Base-by-base conservation (phyloP, 306 rosid species). In the Dalbergia oliveri region DNA sequence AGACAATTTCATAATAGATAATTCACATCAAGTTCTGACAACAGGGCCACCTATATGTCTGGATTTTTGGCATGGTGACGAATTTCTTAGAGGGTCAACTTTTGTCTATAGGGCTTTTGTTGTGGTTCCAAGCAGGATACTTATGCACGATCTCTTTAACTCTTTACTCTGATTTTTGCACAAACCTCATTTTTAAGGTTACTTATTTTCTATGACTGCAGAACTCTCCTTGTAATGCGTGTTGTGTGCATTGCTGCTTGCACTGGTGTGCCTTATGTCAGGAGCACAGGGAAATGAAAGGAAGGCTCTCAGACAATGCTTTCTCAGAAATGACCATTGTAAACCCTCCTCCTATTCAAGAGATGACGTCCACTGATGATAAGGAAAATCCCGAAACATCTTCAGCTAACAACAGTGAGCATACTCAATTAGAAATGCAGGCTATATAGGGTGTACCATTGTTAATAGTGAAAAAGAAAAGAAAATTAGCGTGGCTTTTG, bases 261-360 rank as follows among this genome's bases (percentile, higher is more conserved):
- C 98, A 95, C 86, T 90, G 97, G 97, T 93, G 99, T 19, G 99
- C 98, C 86, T 61, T 96, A 81, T 96, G 99, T 82, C 97, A 93
- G 79, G 98, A 96, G 90, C 99, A 96, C 86, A 79, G 97, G 83
- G 99, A 96, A 94, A 91, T 89, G 94, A 90, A 89, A 82, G 91
- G 90, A 44, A 85, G 97, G 54, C 97, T 96, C 34, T 80, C 98
- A 0, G 97, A 96, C 49, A 84, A 76, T 26, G 35, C 77, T 7
- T 90, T 76, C 21, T 80, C 89, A 78, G 90, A 91, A 19, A 91
- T 96, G 97, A 96, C 97, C 0, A 81, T 96, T 0, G 90, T 93
- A 53, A 90, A 90, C 83, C 94, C 97, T 14, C 98, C 98, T 35
- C 97, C 97, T 1, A 61, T 82, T 83, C 99, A 95, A 86, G 90